Conservation (phyloP, 2,329 filamentous ascomycete genomes). For the Chalaropsis ovoidea region DNA sequence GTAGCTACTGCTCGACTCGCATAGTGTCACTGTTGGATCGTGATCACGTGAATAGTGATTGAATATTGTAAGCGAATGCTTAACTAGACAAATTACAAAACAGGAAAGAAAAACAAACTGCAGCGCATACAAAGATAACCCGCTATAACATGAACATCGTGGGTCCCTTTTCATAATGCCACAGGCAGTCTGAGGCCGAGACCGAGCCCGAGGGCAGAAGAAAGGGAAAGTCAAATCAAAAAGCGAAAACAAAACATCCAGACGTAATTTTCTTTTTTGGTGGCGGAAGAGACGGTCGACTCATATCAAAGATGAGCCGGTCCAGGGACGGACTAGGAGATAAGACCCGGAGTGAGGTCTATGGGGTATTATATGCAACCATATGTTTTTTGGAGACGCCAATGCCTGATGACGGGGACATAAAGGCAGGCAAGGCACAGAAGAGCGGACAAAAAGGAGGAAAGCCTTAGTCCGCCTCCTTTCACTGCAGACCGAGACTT, state of each 20-base stretch:
- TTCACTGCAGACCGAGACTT: background rate
- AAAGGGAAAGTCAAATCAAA: background rate
- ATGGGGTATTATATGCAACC: constrained; percentile 23
- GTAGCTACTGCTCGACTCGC: background rate
- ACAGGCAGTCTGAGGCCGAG: constrained; percentile 4
- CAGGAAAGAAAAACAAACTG: background rate
- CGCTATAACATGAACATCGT: constrained; percentile 18
- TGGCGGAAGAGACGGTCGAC: background rate
- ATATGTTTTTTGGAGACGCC: constrained; percentile 19
- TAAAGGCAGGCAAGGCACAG: background rate
- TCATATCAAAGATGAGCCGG: constrained; percentile 14
- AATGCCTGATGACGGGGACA: background rate
- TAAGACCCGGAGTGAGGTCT: background rate
- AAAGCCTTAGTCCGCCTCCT: background rate
- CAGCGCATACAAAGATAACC: background rate
- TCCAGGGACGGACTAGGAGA: background rate
- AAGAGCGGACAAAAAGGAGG: background rate
- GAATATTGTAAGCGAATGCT: constrained; percentile 3
- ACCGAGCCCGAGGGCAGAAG: background rate
- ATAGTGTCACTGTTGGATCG: background rate
- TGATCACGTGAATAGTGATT: background rate
- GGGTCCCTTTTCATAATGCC: constrained; percentile 12
- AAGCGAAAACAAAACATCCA: background rate
- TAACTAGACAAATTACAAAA: background rate
- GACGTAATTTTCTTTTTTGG: constrained; percentile 14